These are phyloP conservation scores for Colletotrichum magnum DNA, from an alignment of 2,329 filamentous ascomycete species.

Conservation along the genomic window DNA sequence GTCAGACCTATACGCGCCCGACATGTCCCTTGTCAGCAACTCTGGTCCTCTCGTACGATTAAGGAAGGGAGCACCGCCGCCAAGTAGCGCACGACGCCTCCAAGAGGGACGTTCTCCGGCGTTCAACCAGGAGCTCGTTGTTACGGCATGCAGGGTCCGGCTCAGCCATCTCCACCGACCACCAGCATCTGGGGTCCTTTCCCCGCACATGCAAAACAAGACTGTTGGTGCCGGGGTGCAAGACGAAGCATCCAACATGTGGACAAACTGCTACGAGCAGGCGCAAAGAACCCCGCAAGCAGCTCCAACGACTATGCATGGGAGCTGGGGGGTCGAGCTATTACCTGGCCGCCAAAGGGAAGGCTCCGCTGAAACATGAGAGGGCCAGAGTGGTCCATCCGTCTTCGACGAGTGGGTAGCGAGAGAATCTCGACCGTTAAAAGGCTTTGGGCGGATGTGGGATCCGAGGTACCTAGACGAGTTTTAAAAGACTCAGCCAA, in stretches of 20 bases:
- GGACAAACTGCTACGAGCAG: background rate
- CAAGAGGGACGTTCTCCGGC: slow-evolving; percentile 5
- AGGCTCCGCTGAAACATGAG: no score
- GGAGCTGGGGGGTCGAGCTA: no score
- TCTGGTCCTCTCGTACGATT: background rate
- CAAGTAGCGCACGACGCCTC: background rate
- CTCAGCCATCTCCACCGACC: slow-evolving; percentile 4
- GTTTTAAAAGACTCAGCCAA: background rate
- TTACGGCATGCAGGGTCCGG: slow-evolving; percentile 11
- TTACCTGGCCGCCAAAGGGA: no score
- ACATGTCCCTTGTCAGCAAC: background rate
- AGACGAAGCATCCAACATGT: background rate
- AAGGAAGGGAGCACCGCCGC: background rate
- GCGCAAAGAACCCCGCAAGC: background rate
- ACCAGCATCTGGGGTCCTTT: slow-evolving; percentile 1
- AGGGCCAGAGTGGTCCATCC: no score
- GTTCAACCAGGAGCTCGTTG: background rate
- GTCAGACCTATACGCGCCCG: background rate
- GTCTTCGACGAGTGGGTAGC: no score
- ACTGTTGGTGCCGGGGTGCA: slow-evolving; percentile 17
- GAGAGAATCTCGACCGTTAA: no score
- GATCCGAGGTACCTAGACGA: no score
- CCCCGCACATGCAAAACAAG: slow-evolving; percentile 3
- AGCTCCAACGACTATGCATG: background rate
- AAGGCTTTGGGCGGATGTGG: no score